A percentile compares a stretch with the other conserved stretches of the same genome.
phyloP scores from a whole-genome alignment of 495 filamentous ascomycete genomes.

The Talaromyces wortmannii region DNA sequence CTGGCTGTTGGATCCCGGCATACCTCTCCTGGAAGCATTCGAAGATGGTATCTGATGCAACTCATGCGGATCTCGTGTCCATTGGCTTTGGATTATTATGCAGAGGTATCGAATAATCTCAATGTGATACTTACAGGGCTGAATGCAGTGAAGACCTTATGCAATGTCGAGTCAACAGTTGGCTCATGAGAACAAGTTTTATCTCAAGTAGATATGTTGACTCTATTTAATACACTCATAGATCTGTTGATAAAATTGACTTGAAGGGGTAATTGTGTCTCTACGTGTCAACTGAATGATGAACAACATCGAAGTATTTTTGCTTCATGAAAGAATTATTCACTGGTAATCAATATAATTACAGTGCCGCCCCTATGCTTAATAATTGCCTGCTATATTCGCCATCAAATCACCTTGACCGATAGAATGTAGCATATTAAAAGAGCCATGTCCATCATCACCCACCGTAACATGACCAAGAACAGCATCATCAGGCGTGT shows the following conservation, averaged over 20 bases:
- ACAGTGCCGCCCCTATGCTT: too few relatives aligned
- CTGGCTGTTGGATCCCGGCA: slow-evolving; percentile 8
- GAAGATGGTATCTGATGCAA: slow-evolving; percentile 13
- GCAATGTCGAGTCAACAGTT: neutral
- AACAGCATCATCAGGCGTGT: slow-evolving; percentile 31
- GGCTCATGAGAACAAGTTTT: too few relatives aligned
- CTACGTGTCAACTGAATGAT: too few relatives aligned
- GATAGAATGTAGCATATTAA: slow-evolving; percentile 24
- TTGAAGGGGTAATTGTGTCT: too few relatives aligned
- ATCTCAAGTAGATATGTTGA: too few relatives aligned
- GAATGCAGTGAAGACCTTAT: neutral
- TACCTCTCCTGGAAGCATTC: neutral
- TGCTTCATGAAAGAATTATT: too few relatives aligned
- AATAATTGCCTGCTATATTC: too few relatives aligned
- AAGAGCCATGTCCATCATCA: slow-evolving; percentile 13
- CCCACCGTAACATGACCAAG: slow-evolving; percentile 27
- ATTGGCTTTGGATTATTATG: neutral
- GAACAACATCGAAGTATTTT: too few relatives aligned
- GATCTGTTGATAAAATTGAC: too few relatives aligned
- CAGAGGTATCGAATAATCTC: slow-evolving; percentile 2
- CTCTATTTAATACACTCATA: too few relatives aligned
- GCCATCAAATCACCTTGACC: slow-evolving; percentile 4
- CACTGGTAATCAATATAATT: too few relatives aligned
- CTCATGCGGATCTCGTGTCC: slow-evolving; percentile 6
- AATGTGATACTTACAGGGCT: slow-evolving; percentile 2